These are phyloP conservation scores for Didymella pinodella DNA, from an alignment of 2,329 filamentous ascomycete genomes.

Conservation along the genomic window DNA sequence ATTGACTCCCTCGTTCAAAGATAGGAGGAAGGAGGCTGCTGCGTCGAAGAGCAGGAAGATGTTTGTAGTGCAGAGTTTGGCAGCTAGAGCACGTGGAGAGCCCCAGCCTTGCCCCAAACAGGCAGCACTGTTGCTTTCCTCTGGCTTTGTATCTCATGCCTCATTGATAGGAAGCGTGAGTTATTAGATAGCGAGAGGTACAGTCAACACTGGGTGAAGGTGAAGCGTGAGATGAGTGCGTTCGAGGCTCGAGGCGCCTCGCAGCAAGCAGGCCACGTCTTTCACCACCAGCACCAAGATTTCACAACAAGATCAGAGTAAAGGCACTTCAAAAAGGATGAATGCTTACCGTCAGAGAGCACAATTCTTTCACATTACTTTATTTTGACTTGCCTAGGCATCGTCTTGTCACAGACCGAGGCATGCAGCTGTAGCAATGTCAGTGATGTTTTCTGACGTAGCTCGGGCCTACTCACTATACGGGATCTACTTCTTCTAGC, in stretches of 20 bases:
- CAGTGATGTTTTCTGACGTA: slow-evolving; percentile 8
- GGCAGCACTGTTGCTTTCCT: slow-evolving; percentile 62
- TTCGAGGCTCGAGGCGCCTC: background rate
- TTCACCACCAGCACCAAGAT: background rate
- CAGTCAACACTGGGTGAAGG: background rate
- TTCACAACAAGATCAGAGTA: background rate
- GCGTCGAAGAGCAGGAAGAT: slow-evolving; percentile 32
- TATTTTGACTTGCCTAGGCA: slow-evolving; percentile 40
- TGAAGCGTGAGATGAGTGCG: background rate
- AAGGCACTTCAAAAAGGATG: background rate
- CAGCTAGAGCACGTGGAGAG: slow-evolving; percentile 43
- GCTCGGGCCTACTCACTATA: slow-evolving; percentile 70
- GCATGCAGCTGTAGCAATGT: slow-evolving; percentile 49
- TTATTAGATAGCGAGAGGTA: slow-evolving; percentile 75
- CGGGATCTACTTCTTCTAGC: slow-evolving; percentile 81
- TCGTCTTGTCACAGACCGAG: slow-evolving; percentile 47
- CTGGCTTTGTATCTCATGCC: slow-evolving; percentile 74
- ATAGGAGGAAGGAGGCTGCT: slow-evolving; percentile 35
- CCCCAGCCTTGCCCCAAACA: slow-evolving; percentile 35
- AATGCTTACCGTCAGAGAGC: slow-evolving; percentile 5
- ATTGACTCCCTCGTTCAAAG: slow-evolving; percentile 16
- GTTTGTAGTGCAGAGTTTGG: slow-evolving; percentile 40
- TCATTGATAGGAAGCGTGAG: slow-evolving; percentile 63
- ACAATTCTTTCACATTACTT: background rate
- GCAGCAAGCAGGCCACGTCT: background rate